A percentile compares a stretch with the other conserved stretches of the same genome.
Conservation (phyloP, 495 filamentous ascomycete species). For the Lepraria neglecta region DNA sequence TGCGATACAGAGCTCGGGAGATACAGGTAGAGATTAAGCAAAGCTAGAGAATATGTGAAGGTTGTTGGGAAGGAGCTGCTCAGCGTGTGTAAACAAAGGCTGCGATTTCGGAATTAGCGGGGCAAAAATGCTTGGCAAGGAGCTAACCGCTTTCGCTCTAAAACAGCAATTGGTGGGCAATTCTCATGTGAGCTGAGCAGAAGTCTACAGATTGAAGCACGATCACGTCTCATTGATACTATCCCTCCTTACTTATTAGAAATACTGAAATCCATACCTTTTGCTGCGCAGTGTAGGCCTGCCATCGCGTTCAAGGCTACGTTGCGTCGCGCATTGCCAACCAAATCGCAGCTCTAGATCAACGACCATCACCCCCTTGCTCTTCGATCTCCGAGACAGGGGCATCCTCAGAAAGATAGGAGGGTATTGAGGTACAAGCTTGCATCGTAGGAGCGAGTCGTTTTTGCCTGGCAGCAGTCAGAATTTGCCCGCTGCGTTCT, state of each 20-base stretch:
- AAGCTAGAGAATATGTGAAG: background rate
- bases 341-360: background rate
- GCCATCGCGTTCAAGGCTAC: constrained; percentile 8
- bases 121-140: constrained; percentile 19
- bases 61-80: constrained; percentile 7
- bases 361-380: constrained; percentile 4
- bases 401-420: background rate
- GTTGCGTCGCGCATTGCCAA: constrained; percentile 4
- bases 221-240: background rate
- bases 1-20: background rate
- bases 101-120: constrained; percentile 17
- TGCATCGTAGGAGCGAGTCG: background rate
- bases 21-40: background rate
- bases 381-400: background rate
- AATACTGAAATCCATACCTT: background rate
- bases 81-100: constrained; percentile 16
- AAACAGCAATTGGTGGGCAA: constrained; percentile 19
- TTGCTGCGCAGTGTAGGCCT: constrained; percentile 1
- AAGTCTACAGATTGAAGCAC: constrained; percentile 6
- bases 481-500: constrained; percentile 9
- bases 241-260: background rate
- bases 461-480: background rate
- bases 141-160: constrained; percentile 16
- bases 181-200: constrained; percentile 5
- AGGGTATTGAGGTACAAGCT: constrained; percentile 1